Evolutionary conservation across 352 stramenopile genomes (phyloP).

Genomic region (Globisporangium camurandrum): DNA sequence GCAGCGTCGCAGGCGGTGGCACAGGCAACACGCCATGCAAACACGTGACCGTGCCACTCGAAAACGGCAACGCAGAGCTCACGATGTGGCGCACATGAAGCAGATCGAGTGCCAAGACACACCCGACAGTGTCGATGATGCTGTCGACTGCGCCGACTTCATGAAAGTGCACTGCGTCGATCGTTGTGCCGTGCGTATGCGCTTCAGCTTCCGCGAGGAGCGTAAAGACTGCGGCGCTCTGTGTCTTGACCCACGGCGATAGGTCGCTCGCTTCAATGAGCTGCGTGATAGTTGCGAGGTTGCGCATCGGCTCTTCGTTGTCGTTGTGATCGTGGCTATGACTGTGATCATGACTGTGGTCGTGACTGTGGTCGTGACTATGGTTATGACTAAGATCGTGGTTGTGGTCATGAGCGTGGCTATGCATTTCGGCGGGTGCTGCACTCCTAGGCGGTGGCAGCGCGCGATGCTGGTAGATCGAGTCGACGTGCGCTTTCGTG

Average conservation of each 20-base stretch:
- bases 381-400: slow-evolving; percentile 6
- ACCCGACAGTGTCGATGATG: slow-evolving; percentile 96
- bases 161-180: slow-evolving; percentile 96
- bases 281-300: slow-evolving; percentile 83
- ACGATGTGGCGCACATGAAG: slow-evolving; percentile 87
- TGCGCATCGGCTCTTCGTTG: slow-evolving; percentile 76
- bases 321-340: slow-evolving; percentile 25
- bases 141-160: slow-evolving; percentile 97
- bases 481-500: too few relatives aligned
- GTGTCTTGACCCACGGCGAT: slow-evolving; percentile 81
- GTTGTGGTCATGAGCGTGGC: neutral
- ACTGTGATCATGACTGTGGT: slow-evolving; percentile 9
- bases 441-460: slow-evolving; percentile 18
- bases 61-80: slow-evolving; percentile 79
- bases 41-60: slow-evolving; percentile 91
- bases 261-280: slow-evolving; percentile 83
- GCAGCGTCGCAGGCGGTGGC: slow-evolving; percentile 91
- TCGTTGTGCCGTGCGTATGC: slow-evolving; percentile 87
- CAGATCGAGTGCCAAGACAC: slow-evolving; percentile 89
- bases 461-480: slow-evolving; percentile 78
- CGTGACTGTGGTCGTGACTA: slow-evolving; percentile 18
- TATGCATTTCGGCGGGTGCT: slow-evolving; percentile 3
- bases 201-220: slow-evolving; percentile 91
- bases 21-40: slow-evolving; percentile 94
- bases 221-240: slow-evolving; percentile 89